A percentile compares a stretch with the other conserved stretches of the same genome.
phyloP scores from a whole-genome alignment of 805 yeast genomes.

The Wickerhamomyces bisporus region DNA sequence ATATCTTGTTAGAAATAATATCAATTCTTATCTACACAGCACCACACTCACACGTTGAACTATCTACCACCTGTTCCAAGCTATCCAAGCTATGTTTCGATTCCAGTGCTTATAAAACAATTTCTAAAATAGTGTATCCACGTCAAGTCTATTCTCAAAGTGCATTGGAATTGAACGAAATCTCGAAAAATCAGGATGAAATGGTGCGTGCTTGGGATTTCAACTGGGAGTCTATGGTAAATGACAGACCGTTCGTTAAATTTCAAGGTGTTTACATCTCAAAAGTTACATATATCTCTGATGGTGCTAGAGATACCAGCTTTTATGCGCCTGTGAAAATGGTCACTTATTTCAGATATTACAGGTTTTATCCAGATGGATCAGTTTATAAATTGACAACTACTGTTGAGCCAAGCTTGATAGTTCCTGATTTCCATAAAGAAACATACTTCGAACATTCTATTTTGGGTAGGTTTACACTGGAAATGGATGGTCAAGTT shows the following conservation, averaged over 20 bases:
- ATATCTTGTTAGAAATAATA: constrained; percentile 48
- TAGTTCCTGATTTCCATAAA: constrained; percentile 51
- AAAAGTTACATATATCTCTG: constrained; percentile 76
- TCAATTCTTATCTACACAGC: constrained; percentile 39
- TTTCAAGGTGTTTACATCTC: constrained; percentile 83
- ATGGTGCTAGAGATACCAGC: constrained; percentile 69
- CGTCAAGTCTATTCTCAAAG: constrained; percentile 47
- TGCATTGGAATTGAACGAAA: constrained; percentile 31
- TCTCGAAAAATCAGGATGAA: constrained; percentile 27
- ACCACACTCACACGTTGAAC: constrained; percentile 62
- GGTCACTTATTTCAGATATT: constrained; percentile 83
- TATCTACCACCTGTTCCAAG: constrained; percentile 54
- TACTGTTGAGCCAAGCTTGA: constrained; percentile 61
- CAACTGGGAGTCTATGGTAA: constrained; percentile 32
- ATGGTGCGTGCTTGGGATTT: constrained; percentile 38
- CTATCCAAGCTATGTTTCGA: constrained; percentile 55
- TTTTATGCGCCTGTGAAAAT: constrained; percentile 71
- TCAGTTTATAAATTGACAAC: constrained; percentile 64
- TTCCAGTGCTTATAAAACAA: constrained; percentile 42
- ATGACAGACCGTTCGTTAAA: constrained; percentile 69
- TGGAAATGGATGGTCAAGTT: constrained; percentile 52
- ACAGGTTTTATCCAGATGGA: constrained; percentile 79
- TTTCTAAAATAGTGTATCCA: constrained; percentile 49
- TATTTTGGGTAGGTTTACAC: constrained; percentile 33
- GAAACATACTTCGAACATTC: constrained; percentile 26